These are phyloP conservation scores for Penicillium decumbens DNA, from an alignment of 2,329 filamentous ascomycete species.

Conservation along the genomic window DNA sequence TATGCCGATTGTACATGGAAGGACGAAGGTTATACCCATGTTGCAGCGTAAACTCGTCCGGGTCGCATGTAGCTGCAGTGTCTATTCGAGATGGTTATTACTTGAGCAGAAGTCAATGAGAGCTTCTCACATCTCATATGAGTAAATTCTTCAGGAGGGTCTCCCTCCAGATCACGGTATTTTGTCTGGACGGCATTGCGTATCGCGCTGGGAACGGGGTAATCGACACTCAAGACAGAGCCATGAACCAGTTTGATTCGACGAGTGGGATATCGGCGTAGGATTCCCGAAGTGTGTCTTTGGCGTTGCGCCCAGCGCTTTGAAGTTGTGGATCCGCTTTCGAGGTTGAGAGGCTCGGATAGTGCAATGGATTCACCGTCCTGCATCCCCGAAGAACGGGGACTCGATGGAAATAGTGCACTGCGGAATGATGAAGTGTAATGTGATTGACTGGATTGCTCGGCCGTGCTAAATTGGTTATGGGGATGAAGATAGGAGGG, in stretches of 20 bases:
- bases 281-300: not conserved
- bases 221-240: slow-evolving; percentile 14
- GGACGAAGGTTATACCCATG: slow-evolving; percentile 96
- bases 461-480: not conserved
- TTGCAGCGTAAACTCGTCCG: slow-evolving; percentile 93
- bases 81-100: slow-evolving; percentile 43
- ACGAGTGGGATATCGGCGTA: slow-evolving; percentile 14
- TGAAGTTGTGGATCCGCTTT: slow-evolving; percentile 5
- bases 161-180: slow-evolving; percentile 13
- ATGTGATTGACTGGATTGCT: not conserved
- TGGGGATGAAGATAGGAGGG: not conserved
- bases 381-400: not conserved
- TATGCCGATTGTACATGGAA: slow-evolving; percentile 96
- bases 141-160: slow-evolving; percentile 14
- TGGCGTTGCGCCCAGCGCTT: slow-evolving; percentile 10
- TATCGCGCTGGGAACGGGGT: slow-evolving; percentile 15
- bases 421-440: not conserved
- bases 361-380: not conserved
- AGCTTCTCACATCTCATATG: slow-evolving; percentile 14
- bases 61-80: slow-evolving; percentile 91
- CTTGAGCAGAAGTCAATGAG: not conserved
- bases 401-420: not conserved
- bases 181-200: slow-evolving; percentile 14
- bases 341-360: slow-evolving; percentile 1
- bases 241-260: slow-evolving; percentile 16